Conservation (phyloP, 1,284 basidiomycete species). For the Tylopilus sp. region DNA sequence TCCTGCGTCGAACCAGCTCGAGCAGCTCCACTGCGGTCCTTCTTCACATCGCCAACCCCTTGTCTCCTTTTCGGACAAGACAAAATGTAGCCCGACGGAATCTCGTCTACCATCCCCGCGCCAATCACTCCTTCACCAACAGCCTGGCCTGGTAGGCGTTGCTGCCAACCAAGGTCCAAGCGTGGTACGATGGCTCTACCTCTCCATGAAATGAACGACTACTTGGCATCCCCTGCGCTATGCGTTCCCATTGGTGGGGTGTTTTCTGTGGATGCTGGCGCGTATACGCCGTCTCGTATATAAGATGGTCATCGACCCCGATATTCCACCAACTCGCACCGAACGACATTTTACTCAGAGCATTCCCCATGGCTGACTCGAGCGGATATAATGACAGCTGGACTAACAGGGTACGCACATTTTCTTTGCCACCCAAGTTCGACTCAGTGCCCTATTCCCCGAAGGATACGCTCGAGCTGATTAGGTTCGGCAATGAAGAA, state of each 20-base stretch:
- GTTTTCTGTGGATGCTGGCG: constrained; percentile 3
- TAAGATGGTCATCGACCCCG: neutral
- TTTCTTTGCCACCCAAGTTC: neutral
- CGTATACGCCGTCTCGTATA: neutral
- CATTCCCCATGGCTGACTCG: neutral
- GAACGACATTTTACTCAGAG: neutral
- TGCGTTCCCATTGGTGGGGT: neutral
- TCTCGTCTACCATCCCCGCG: neutral
- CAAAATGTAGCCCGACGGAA: neutral
- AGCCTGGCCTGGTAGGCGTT: neutral
- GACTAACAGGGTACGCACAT: neutral
- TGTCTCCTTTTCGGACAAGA: neutral
- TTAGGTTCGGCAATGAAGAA: neutral
- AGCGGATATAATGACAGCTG: neutral
- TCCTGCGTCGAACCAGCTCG: neutral
- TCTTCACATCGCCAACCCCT: neutral
- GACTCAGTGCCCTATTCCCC: neutral
- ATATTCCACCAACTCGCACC: neutral
- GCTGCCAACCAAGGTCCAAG: neutral
- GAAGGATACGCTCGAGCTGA: constrained; percentile 12
- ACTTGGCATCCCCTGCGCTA: neutral
- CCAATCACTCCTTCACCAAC: constrained; percentile 9
- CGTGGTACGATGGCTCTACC: neutral
- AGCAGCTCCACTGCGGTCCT: neutral
- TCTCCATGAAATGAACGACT: constrained; percentile 1